phyloP scores from a whole-genome alignment of 306 rosid species.

The Vigna trinervia region DNA sequence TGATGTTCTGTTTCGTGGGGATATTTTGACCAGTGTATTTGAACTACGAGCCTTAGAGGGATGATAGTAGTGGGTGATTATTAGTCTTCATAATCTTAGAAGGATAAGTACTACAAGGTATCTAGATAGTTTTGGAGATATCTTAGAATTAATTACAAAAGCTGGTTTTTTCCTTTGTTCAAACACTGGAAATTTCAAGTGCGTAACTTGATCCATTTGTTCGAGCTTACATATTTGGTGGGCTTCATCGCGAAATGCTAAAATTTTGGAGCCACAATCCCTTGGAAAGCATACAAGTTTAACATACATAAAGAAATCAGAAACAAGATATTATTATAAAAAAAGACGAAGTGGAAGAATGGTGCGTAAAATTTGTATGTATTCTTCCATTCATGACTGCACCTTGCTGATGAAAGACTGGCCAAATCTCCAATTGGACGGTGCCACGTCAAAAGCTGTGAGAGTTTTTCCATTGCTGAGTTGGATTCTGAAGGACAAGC shows the following conservation, averaged over 20 bases:
- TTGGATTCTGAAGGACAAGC: constrained; percentile 64
- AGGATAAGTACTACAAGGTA: not conserved
- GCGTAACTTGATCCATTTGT: not conserved
- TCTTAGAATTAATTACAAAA: not conserved
- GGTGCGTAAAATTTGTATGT: not conserved
- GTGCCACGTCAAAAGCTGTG: constrained; percentile 52
- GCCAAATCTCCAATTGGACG: constrained; percentile 62
- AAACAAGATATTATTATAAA: not conserved
- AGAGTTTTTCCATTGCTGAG: constrained; percentile 46
- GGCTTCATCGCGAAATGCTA: constrained; percentile 45
- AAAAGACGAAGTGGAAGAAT: constrained; percentile 11
- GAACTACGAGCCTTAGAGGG: not conserved
- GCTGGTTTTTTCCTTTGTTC: not conserved
- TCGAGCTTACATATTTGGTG: constrained; percentile 14
- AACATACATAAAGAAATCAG: constrained; percentile 1
- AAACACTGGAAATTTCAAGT: not conserved
- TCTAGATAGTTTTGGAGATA: not conserved
- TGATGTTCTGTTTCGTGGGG: not conserved
- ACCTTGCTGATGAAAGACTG: constrained; percentile 54
- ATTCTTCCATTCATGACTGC: constrained; percentile 42
- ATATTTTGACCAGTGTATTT: not conserved
- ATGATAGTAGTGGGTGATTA: not conserved
- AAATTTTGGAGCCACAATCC: constrained; percentile 41
- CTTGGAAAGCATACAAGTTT: constrained; percentile 5
- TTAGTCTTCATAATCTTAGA: not conserved